These are phyloP conservation scores for Talaromyces pinophilus DNA, from an alignment of 2,329 filamentous ascomycete species.

Conservation along the genomic window DNA sequence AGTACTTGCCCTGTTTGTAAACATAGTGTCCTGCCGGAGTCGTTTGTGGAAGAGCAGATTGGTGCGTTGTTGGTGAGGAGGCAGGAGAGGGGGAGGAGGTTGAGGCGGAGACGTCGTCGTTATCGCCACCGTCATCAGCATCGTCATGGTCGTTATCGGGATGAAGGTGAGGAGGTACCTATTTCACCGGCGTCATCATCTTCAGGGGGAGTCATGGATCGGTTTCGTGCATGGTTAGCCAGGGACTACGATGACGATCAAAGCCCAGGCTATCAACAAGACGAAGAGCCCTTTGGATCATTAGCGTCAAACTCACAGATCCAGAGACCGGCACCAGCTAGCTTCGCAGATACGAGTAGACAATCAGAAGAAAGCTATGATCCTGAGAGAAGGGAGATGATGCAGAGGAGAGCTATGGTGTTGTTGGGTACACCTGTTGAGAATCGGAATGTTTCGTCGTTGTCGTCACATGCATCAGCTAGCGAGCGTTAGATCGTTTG, in stretches of 20 bases:
- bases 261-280: not conserved
- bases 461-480: not conserved
- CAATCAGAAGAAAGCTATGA: conserved; percentile 4
- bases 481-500: not conserved
- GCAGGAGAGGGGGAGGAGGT: conserved; percentile 66
- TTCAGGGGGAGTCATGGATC: not conserved
- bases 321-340: conserved; percentile 1
- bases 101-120: not conserved
- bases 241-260: not conserved
- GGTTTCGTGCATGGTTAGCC: not conserved
- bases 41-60: conserved; percentile 64
- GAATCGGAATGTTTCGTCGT: not conserved
- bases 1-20: conserved; percentile 93
- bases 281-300: not conserved
- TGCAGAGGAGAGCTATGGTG: conserved; percentile 22
- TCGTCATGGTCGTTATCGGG: not conserved
- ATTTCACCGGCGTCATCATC: no score
- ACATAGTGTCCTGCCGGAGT: conserved; percentile 72
- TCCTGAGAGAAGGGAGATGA: conserved; percentile 21
- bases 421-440: conserved; percentile 21
- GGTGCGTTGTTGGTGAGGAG: conserved; percentile 85
- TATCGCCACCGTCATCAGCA: not conserved
- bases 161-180: not conserved
- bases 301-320: not conserved
- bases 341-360: not conserved